phyloP scores from a whole-genome alignment of 2,329 filamentous ascomycete species.

The Herpomyces periplanetae region DNA sequence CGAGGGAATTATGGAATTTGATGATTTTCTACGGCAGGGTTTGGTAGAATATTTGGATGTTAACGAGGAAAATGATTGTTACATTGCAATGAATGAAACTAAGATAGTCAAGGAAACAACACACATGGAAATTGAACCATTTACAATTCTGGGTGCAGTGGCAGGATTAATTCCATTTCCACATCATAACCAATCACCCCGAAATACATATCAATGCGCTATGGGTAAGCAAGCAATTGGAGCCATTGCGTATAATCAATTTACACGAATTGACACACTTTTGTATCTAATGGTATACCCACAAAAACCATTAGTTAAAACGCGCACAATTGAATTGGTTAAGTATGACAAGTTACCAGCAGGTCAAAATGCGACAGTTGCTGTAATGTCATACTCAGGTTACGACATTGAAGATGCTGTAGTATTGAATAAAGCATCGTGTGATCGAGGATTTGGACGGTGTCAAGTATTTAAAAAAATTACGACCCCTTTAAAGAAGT shows the following conservation, averaged over 20 bases:
- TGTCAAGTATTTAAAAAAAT: slow-evolving; percentile 97
- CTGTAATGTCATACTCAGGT: slow-evolving; percentile 95
- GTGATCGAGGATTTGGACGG: slow-evolving; percentile 71
- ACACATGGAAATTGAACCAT: slow-evolving; percentile 87
- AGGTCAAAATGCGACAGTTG: slow-evolving; percentile 81
- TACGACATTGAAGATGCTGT: slow-evolving; percentile 98
- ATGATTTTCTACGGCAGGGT: slow-evolving; percentile 62
- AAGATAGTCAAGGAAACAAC: slow-evolving; percentile 52
- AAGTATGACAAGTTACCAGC: slow-evolving; percentile 91
- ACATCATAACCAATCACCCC: slow-evolving; percentile 89
- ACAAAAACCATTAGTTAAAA: slow-evolving; percentile 87
- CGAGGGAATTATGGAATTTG: slow-evolving; percentile 49
- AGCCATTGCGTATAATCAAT: slow-evolving; percentile 89
- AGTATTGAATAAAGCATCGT: slow-evolving; percentile 77
- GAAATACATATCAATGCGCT: slow-evolving; percentile 95
- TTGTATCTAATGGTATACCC: slow-evolving; percentile 92
- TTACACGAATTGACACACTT: slow-evolving; percentile 76
- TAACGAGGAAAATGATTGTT: slow-evolving; percentile 87
- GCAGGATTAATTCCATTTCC: slow-evolving; percentile 88
- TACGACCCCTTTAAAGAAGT: slow-evolving; percentile 45
- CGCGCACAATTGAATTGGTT: slow-evolving; percentile 74
- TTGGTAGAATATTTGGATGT: slow-evolving; percentile 88
- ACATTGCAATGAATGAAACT: slow-evolving; percentile 58
- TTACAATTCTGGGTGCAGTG: slow-evolving; percentile 76
- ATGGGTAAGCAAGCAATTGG: slow-evolving; percentile 99